phyloP scores from a whole-genome alignment of 2,329 filamentous ascomycete species.

The Chaetomiaceae sp. region DNA sequence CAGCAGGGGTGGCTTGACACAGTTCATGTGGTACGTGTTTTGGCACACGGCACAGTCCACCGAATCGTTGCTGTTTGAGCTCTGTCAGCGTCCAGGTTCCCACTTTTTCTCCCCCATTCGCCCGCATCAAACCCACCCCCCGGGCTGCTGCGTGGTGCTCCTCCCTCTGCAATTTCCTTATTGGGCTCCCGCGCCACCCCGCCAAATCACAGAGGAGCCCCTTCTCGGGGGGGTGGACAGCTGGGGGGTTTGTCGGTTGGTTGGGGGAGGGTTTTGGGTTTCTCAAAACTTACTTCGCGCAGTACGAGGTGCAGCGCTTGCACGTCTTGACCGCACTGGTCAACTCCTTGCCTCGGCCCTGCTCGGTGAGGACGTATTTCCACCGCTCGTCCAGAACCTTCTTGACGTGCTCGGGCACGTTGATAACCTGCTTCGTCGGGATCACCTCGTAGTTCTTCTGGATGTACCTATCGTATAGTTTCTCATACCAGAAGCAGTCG shows the following conservation, averaged over 20 bases:
- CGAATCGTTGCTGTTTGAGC: constrained; percentile 68
- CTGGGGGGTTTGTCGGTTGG: constrained; percentile 8
- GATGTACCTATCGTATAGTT: constrained; percentile 96
- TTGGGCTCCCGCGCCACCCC: constrained; percentile 16
- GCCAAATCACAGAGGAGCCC: constrained; percentile 15
- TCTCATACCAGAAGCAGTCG: constrained; percentile 94
- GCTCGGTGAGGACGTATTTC: constrained; percentile 93
- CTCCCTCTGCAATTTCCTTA: constrained; percentile 8
- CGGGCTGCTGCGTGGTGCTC: too few relatives aligned
- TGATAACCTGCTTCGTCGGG: constrained; percentile 85
- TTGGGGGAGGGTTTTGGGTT: constrained; percentile 4
- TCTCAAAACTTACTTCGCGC: constrained; percentile 65
- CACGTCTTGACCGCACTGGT: constrained; percentile 94
- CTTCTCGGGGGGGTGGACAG: too few relatives aligned
- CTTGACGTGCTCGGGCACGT: constrained; percentile 91
- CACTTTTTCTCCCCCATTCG: constrained; percentile 8
- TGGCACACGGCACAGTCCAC: constrained; percentile 95
- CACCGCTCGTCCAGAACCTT: constrained; percentile 92
- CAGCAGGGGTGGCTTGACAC: constrained; percentile 80
- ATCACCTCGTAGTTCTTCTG: constrained; percentile 97
- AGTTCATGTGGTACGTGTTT: constrained; percentile 97
- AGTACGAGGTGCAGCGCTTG: constrained; percentile 86
- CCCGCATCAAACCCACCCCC: too few relatives aligned
- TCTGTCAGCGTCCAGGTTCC: constrained; percentile 25
- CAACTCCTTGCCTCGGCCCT: constrained; percentile 87